Conservation (phyloP, 2,329 filamentous ascomycete species). For the Neofusicoccum parvum region DNA sequence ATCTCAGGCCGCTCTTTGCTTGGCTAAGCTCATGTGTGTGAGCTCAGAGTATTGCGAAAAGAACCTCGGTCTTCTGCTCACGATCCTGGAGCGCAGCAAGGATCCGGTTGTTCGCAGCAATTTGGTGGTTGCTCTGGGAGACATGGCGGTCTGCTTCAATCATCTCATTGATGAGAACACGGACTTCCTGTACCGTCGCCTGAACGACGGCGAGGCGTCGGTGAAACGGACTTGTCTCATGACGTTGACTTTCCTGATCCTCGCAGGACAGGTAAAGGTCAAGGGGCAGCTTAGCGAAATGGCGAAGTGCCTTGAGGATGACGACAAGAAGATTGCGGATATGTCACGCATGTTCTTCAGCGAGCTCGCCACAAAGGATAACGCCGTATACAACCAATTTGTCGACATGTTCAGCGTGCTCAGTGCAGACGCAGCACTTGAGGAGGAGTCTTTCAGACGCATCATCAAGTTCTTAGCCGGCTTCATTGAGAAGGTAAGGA, state of each 20-base stretch:
- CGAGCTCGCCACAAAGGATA: slow-evolving; percentile 95
- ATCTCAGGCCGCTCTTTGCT: slow-evolving; percentile 87
- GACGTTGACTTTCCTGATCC: slow-evolving; percentile 95
- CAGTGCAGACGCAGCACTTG: slow-evolving; percentile 76
- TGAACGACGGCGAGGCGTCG: slow-evolving; percentile 83
- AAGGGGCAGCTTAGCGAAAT: slow-evolving; percentile 98
- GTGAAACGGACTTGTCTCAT: slow-evolving; percentile 98
- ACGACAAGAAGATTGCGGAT: slow-evolving; percentile 92
- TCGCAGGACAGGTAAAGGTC: slow-evolving; percentile 98
- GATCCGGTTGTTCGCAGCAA: slow-evolving; percentile 94
- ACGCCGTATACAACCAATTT: slow-evolving; percentile 98
- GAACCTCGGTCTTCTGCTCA: slow-evolving; percentile 91
- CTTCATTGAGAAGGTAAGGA: slow-evolving; percentile 90
- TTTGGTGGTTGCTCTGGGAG: slow-evolving; percentile 92
- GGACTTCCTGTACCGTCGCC: slow-evolving; percentile 90
- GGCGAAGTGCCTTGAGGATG: slow-evolving; percentile 97
- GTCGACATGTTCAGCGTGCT: slow-evolving; percentile 98
- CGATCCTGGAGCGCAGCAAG: slow-evolving; percentile 92
- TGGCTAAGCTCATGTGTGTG: slow-evolving; percentile 98
- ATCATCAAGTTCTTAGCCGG: slow-evolving; percentile 92
- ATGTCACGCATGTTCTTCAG: slow-evolving; percentile 98
- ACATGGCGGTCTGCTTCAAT: slow-evolving; percentile 99
- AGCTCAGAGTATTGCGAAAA: slow-evolving; percentile 94
- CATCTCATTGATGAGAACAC: slow-evolving; percentile 99
- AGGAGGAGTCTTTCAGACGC: slow-evolving; percentile 81